These are phyloP conservation scores for Torulaspora quercuum DNA, from an alignment of 805 yeast genomes.

Conservation along the genomic window DNA sequence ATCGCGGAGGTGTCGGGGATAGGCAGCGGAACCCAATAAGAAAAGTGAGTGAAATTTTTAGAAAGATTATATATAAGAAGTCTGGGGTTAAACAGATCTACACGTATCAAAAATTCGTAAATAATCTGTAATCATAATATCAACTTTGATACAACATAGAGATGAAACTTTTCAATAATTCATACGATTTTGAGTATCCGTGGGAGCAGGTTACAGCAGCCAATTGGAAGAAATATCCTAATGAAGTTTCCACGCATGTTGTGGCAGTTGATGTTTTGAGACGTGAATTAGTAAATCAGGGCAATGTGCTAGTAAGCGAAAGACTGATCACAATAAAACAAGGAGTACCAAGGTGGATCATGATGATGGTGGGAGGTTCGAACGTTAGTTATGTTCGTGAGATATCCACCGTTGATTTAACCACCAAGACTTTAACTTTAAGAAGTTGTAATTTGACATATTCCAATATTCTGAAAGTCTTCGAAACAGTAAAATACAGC, in stretches of 20 bases:
- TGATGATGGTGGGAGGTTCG: conserved; percentile 65
- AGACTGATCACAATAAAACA: conserved; percentile 86
- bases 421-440: conserved; percentile 61
- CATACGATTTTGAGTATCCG: conserved; percentile 70
- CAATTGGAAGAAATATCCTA: conserved; percentile 97
- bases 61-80: conserved; percentile 4
- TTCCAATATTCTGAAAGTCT: conserved; percentile 70
- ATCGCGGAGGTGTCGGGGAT: conserved; percentile 2
- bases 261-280: conserved; percentile 85
- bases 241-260: conserved; percentile 87
- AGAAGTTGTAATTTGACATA: conserved; percentile 85
- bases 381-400: conserved; percentile 81
- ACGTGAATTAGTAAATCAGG: conserved; percentile 57
- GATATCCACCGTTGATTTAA: conserved; percentile 76
- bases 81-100: no score
- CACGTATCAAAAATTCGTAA: no score
- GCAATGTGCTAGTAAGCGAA: conserved; percentile 67
- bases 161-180: conserved; percentile 78
- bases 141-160: conserved; percentile 1
- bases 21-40: no score
- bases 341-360: conserved; percentile 78
- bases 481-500: conserved; percentile 77
- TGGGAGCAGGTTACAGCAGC: conserved; percentile 97
- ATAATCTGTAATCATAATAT: not conserved
- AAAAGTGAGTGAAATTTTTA: conserved; percentile 5